Evolutionary conservation across 495 filamentous ascomycete genomes (phyloP), one percentile per base, ranked within the genome.

Genomic region (Neurospora terricola): DNA sequence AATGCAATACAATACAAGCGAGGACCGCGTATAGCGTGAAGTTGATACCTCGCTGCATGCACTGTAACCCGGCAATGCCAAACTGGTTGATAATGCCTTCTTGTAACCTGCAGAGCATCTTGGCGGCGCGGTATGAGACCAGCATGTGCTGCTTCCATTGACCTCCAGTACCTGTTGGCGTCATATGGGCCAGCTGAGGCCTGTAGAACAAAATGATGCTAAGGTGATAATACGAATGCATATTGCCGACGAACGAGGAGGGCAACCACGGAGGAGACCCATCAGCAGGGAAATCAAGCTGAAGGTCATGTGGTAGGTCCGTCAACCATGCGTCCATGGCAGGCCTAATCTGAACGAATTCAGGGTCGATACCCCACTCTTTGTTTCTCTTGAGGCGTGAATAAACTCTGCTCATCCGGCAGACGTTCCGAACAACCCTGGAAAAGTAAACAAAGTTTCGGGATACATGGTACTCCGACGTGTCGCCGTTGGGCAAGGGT

Each of bases 41-140:
- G 83, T 94, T 97, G 77, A 98, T 93, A 42, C 96, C 96, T 74
- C 96, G 87, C 78, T 94, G 90, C 96, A 99, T 98, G 85, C 91
- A 96, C 73, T 94, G 86, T 2, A 98, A 84, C 2, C 96, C 96
- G 66, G 88, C 86, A 66, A 97, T 82, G 1, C 94, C 93, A 80
- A 91, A 97, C 1, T 88, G 86, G 71, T 90, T 84, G 69, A 96
- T 77, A 73, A 98, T 90, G 12, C 90, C 91, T 83, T 98, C 96
- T 79, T 97, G 93, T n/a, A 98, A 81, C 74, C 93, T 89, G 83
- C 96, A 97, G 34, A 99, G 88, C 74, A 86, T 89, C 82, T 96
- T 97, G 69, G 96, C 94, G 11, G 95, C 92, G 45, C 89, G 88
- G 78, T 96, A 95, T 76, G 93, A 97, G 42, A 95, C 84, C 70